Evolutionary conservation across 2,329 filamentous ascomycete species (phyloP).

Genomic region (Paecilomyces variotii): DNA sequence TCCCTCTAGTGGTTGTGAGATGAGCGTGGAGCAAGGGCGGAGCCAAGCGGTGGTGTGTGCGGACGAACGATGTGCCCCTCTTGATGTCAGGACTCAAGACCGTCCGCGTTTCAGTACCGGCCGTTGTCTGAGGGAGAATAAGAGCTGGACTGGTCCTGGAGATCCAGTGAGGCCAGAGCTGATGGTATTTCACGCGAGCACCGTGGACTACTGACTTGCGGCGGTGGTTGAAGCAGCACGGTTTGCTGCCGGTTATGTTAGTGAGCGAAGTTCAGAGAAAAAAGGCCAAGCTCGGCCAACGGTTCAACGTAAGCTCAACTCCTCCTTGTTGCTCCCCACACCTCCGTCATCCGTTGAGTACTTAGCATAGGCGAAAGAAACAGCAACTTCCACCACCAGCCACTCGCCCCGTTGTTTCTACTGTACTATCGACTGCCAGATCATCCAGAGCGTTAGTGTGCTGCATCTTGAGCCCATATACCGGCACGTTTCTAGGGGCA

Average conservation of each 20-base stretch:
- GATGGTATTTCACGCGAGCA: background rate
- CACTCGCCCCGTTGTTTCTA: background rate
- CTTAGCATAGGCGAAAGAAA: background rate
- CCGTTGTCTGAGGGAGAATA: background rate
- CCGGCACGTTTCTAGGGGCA: background rate
- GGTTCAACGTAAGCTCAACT: constrained; percentile 2
- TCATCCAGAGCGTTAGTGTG: background rate
- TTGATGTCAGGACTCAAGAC: background rate
- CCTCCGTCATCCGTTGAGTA: constrained; percentile 8
- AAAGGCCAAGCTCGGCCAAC: background rate
- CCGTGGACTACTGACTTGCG: background rate
- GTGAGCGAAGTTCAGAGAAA: background rate
- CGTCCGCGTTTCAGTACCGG: background rate
- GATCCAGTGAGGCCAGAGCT: background rate
- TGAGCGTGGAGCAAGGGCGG: constrained; percentile 1
- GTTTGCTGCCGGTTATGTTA: background rate
- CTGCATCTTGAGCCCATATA: background rate
- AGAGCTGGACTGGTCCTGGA: background rate
- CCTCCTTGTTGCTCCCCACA: constrained; percentile 6
- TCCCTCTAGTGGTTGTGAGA: background rate
- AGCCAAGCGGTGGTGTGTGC: background rate
- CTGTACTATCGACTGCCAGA: background rate
- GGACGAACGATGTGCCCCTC: background rate
- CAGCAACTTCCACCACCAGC: background rate
- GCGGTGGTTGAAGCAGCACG: background rate